Conservation (phyloP, 306 rosid genomes). For the Medicago lupulina region DNA sequence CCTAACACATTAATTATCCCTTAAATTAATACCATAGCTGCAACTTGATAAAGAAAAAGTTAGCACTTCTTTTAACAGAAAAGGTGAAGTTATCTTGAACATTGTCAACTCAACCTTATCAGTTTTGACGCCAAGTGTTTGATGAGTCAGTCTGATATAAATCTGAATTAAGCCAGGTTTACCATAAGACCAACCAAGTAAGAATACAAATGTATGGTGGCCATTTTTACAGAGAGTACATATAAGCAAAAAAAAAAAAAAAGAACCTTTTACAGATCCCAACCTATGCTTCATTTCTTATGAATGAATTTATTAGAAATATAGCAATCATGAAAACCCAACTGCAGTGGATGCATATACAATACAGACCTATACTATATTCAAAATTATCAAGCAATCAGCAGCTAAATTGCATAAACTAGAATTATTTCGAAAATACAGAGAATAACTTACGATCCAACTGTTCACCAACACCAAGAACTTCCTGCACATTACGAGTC, state of each 20-base stretch:
- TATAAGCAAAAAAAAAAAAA: neutral
- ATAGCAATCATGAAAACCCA: conserved; percentile 23
- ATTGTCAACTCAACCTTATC: conserved; percentile 22
- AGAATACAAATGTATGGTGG: conserved; percentile 24
- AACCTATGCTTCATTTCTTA: conserved; percentile 4
- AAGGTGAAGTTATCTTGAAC: conserved; percentile 11
- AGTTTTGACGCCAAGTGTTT: conserved; percentile 16
- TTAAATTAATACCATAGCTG: neutral
- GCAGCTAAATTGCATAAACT: conserved; percentile 31
- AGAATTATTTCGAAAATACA: conserved; percentile 39
- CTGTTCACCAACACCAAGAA: conserved; percentile 99
- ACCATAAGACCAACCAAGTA: conserved; percentile 30
- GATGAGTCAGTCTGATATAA: conserved; percentile 15
- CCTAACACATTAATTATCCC: conserved; percentile 12
- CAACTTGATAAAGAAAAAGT: neutral
- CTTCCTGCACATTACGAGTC: conserved; percentile 99
- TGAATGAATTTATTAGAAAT: neutral
- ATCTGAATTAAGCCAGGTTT: neutral
- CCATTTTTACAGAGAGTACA: conserved; percentile 12
- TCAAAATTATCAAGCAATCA: conserved; percentile 33
- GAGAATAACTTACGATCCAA: conserved; percentile 87
- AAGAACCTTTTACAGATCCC: neutral
- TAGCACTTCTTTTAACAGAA: neutral
- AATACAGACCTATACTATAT: conserved; percentile 9
- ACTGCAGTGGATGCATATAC: conserved; percentile 20